Evolutionary conservation across 1,284 basidiomycete species (phyloP), one percentile per base, ranked within the genome.

Genomic region (Cutaneotrichosporon mucoides): DNA sequence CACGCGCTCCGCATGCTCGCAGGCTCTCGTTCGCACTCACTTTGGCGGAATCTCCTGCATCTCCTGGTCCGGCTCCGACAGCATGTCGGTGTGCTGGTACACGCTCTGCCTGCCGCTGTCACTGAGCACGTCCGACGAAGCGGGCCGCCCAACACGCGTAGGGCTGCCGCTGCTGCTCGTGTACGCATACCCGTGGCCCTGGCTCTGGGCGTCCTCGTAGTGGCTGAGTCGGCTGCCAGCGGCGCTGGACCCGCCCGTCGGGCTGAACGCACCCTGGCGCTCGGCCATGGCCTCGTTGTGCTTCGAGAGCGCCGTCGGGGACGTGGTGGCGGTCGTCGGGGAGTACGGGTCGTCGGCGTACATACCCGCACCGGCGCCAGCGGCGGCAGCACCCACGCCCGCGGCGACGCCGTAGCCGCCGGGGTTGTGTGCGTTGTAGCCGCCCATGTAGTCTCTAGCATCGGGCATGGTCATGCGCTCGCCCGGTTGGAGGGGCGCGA

Each of bases 401-500:
- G 33, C 47, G 40, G 10, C 44, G 56, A 57, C 55, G 9, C 55
- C 59, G 47, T 65, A 59, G 37, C 64, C 66, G 13, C 56, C 59
- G 42, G 53, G 41, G 43, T 61, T 63, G 16, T 7, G 3, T 37
- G 53, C 43, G 43, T 61, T 63, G 16, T 7, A 3, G 10, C 53
- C 57, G 34, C 60, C 59, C 38, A 68, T 67, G 67, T 75, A 75
- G 58, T 75, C 59, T 35, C 68, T 56, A 7, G 73, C 69, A 54
- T 76, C 75, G 16, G 75, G 75, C 73, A 76, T 75, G 40, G 64
- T 59, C 68, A 73, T 70, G 16, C 67, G 63, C 37, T 48, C 46
- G 46, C 46, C 46, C 33, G 33, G 33, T 57, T 71, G 68, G 9
- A 68, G 68, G 36, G 68, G 67, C 58, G 67, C 68, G 60, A 70